phyloP scores from a whole-genome alignment of 192 early-diverging fungal genomes.

The Coemansia sp. region DNA sequence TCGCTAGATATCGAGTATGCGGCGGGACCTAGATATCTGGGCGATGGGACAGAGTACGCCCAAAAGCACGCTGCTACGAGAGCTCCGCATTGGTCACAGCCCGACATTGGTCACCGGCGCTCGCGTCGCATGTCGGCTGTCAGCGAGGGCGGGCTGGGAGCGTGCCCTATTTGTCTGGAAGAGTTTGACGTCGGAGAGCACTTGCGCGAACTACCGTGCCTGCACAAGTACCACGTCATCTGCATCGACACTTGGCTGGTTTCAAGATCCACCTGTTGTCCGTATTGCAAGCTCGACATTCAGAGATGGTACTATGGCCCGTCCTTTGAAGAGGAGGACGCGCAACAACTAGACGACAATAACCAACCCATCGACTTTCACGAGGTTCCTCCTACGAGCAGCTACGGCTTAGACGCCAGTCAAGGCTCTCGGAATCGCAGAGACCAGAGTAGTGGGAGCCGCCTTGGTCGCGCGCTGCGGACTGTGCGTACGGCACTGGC shows the following conservation, averaged over 20 bases:
- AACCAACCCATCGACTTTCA: constrained; percentile 18
- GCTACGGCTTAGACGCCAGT: neutral
- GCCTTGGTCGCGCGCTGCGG: neutral
- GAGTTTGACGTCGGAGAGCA: constrained; percentile 67
- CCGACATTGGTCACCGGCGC: constrained; percentile 29
- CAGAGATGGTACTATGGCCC: constrained; percentile 51
- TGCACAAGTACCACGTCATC: constrained; percentile 64
- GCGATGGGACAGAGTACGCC: neutral
- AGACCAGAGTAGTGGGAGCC: neutral
- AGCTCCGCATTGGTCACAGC: constrained; percentile 31
- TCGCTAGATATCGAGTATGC: constrained; percentile 31
- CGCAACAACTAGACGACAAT: constrained; percentile 3
- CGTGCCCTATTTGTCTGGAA: constrained; percentile 70
- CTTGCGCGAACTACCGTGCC: constrained; percentile 65
- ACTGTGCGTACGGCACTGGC: neutral
- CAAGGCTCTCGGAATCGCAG: neutral
- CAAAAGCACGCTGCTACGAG: constrained; percentile 18
- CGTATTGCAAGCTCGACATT: constrained; percentile 56
- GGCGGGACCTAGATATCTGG: neutral
- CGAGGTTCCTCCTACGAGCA: constrained; percentile 6
- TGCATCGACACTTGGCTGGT: constrained; percentile 70
- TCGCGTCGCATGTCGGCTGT: constrained; percentile 19
- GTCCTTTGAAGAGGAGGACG: constrained; percentile 25
- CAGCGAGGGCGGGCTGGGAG: constrained; percentile 37
- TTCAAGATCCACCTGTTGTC: constrained; percentile 54